Percentiles rank a stretch among this genome's conserved stretches.
These are phyloP conservation scores for Astrothelium subdiscretum DNA, from an alignment of 495 filamentous ascomycete species.

Conservation along the genomic window DNA sequence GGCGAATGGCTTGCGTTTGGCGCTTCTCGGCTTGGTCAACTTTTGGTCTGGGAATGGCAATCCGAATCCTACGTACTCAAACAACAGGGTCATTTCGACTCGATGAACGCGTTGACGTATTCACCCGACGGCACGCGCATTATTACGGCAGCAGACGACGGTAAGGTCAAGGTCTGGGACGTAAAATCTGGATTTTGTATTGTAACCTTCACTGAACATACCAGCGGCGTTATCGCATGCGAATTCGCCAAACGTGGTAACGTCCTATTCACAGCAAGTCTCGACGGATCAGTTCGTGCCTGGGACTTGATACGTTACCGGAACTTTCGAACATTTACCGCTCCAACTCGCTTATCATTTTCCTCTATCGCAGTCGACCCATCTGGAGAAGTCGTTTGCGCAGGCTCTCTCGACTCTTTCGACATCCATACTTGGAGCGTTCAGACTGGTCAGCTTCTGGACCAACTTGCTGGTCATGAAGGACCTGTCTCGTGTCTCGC, in stretches of 20 bases:
- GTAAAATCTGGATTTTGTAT: conserved; percentile 92
- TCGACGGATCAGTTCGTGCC: conserved; percentile 86
- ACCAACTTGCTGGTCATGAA: conserved; percentile 84
- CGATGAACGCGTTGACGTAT: conserved; percentile 88
- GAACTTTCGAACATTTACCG: conserved; percentile 94
- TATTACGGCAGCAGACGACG: conserved; percentile 87
- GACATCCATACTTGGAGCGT: conserved; percentile 98
- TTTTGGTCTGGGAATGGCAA: conserved; percentile 99
- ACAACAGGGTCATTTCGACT: conserved; percentile 93
- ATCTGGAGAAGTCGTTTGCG: conserved; percentile 88
- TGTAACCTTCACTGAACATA: conserved; percentile 95
- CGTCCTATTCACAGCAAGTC: conserved; percentile 84
- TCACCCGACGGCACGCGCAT: conserved; percentile 88
- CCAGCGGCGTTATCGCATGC: conserved; percentile 87
- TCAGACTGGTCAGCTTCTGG: conserved; percentile 89
- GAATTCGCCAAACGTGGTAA: conserved; percentile 89
- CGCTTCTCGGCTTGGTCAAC: conserved; percentile 86
- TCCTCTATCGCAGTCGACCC: conserved; percentile 92
- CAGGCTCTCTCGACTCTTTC: conserved; percentile 88
- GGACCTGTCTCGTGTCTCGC: conserved; percentile 78
- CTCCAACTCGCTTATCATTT: conserved; percentile 81
- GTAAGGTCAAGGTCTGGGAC: conserved; percentile 98
- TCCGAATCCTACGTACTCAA: conserved; percentile 99
- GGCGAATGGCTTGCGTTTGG: conserved; percentile 98
- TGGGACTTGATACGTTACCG: conserved; percentile 96